A percentile compares a stretch with the other conserved stretches of the same genome.
Conservation (phyloP, 2,329 filamentous ascomycete genomes). For the Colletotrichum simmondsii region DNA sequence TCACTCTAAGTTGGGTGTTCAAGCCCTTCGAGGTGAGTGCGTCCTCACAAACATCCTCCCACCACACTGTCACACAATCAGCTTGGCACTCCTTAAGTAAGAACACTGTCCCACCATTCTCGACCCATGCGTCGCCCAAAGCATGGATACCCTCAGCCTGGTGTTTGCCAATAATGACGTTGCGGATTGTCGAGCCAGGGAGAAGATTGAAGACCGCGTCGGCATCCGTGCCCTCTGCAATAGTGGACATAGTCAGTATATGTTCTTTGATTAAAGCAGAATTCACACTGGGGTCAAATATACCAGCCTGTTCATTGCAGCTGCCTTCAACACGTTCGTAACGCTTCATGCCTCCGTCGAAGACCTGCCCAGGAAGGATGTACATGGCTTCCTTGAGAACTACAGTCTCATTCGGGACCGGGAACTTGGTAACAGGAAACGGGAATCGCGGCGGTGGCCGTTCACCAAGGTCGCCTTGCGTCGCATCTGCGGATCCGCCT, state of each 20-base stretch:
- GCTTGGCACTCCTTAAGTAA: accelerated
- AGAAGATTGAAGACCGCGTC: constrained; percentile 53
- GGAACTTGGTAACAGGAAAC: constrained; percentile 43
- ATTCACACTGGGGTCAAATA: background rate
- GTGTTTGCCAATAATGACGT: constrained; percentile 51
- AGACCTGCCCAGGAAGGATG: constrained; percentile 43
- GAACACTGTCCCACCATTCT: constrained; percentile 38
- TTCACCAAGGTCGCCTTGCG: constrained; percentile 40
- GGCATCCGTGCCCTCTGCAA: constrained; percentile 50
- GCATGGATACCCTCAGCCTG: constrained; percentile 47
- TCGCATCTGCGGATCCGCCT: constrained; percentile 37
- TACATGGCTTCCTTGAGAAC: constrained; percentile 43
- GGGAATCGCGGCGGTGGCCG: constrained; percentile 43
- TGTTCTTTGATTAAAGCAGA: too few relatives aligned
- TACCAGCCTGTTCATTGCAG: constrained; percentile 53
- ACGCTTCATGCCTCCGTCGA: constrained; percentile 48
- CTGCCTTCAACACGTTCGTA: constrained; percentile 51
- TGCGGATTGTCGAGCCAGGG: constrained; percentile 48
- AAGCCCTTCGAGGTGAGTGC: constrained; percentile 42
- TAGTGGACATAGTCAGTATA: too few relatives aligned
- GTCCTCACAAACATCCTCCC: constrained; percentile 45
- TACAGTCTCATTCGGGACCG: constrained; percentile 41
- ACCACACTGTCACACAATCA: constrained; percentile 38
- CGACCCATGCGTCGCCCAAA: constrained; percentile 43
- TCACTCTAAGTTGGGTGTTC: constrained; percentile 43